Evolutionary conservation across 108 stramenopile species (phyloP).

Genomic region (Cylindrotheca fusiformis): DNA sequence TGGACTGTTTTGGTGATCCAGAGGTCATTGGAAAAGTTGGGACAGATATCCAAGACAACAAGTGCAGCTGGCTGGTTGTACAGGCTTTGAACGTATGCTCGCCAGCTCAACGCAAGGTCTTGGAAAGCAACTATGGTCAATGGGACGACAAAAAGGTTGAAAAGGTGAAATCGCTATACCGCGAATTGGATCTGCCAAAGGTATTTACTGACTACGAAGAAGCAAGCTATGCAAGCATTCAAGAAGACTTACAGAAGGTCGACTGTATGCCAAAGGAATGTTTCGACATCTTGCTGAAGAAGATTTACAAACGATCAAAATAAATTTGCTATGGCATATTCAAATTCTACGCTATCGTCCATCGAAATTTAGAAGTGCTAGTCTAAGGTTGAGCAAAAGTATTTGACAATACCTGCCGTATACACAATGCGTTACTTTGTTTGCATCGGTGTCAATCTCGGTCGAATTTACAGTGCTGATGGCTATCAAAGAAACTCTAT

Average conservation of each 20-base stretch:
- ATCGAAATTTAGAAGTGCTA: too few relatives aligned
- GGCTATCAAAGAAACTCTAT: too few relatives aligned
- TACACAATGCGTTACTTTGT: too few relatives aligned
- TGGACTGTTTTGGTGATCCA: slow-evolving; percentile 96
- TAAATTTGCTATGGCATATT: too few relatives aligned
- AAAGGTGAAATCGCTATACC: slow-evolving; percentile 68
- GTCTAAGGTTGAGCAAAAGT: too few relatives aligned
- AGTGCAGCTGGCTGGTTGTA: slow-evolving; percentile 92
- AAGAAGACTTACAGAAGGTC: background rate
- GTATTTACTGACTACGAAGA: slow-evolving; percentile 76
- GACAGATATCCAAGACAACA: slow-evolving; percentile 99
- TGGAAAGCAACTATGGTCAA: slow-evolving; percentile 75
- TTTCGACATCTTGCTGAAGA: slow-evolving; percentile 68
- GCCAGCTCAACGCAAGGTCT: slow-evolving; percentile 20
- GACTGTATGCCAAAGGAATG: slow-evolving; percentile 59
- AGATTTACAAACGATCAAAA: slow-evolving; percentile 85
- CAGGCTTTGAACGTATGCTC: slow-evolving; percentile 33
- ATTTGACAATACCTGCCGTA: too few relatives aligned
- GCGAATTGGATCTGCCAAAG: slow-evolving; percentile 57
- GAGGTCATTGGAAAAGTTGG: slow-evolving; percentile 97
- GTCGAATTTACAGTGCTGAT: too few relatives aligned
- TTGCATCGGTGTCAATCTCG: too few relatives aligned
- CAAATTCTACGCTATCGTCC: too few relatives aligned
- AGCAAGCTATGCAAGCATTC: slow-evolving; percentile 52
- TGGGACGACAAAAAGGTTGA: slow-evolving; percentile 34